Base-by-base conservation (phyloP, 2,329 filamentous ascomycete genomes). In the Penicillium sp. region DNA sequence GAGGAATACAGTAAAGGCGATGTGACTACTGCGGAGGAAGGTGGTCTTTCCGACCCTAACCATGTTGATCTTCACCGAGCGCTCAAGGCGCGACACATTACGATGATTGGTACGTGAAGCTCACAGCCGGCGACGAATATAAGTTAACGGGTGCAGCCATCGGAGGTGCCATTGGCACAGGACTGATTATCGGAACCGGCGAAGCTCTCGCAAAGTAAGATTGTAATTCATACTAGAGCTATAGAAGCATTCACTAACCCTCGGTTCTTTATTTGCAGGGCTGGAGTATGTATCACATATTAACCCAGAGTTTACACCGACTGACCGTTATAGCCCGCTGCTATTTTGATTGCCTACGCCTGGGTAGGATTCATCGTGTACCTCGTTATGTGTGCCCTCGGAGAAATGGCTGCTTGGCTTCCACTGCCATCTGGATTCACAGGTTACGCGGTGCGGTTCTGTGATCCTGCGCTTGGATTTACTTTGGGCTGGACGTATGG, bases 381-480 rank as follows among this genome's bases (percentile, higher is more conserved):
- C 74, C 78, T 92, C 43, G 90, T 95, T 65, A 92, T 95, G 89
- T 87, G 87, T 57, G 88, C 85, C 55, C 84, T 95, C 4, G 91
- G 90, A 61, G 90, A 93, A 75, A 95, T 95, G 89, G 89, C 90
- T 9, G 85, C 90, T 52, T 95, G 89, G 89, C 75, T 95, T 33
- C 91, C 91, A 50, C 81, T 92, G 67, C 84, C 86, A 54, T 86
- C 88, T 70, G 91, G 91, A 65, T 96, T 95, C 75, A 90, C 90
- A 59, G 89, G 89, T 67, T 95, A 93, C 69, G 90, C 91, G 25
- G 83, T 86, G 59, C 84, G 91, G 48, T 95, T 92, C 78, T 89
- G 87, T 68, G 90, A 95, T 66, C 90, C 90, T 53, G 89, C 90
- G 59, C 83, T 95, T 26, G 91, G 91, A 54, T 95, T 95, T 72